Evolutionary conservation across 2,329 filamentous ascomycete species (phyloP).

Genomic region (Ceratocystis eucalypticola): DNA sequence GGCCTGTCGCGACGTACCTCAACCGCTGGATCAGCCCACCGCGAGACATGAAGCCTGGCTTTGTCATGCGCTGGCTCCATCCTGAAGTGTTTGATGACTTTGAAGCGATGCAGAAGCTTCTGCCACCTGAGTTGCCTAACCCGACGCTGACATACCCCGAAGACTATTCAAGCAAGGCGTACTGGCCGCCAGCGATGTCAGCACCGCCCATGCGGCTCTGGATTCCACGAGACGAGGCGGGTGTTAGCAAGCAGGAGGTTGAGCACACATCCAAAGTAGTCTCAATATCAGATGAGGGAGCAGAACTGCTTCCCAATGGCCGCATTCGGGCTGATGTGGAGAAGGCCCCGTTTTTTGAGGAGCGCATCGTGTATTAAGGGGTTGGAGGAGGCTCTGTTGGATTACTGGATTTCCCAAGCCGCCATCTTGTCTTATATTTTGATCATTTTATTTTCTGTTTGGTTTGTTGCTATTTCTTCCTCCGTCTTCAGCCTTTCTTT

Average conservation of each 20-base stretch:
- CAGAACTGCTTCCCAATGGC: slow-evolving; percentile 41
- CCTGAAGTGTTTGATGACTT: slow-evolving; percentile 69
- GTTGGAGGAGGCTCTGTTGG: background rate
- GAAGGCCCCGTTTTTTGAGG: slow-evolving; percentile 28
- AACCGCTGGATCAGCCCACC: slow-evolving; percentile 24
- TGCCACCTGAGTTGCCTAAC: slow-evolving; percentile 21
- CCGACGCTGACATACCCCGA: slow-evolving; percentile 34
- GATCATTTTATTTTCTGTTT: too few species aligned
- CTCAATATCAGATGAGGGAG: slow-evolving; percentile 59
- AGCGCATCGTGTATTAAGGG: slow-evolving; percentile 29
- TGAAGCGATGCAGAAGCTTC: slow-evolving; percentile 31
- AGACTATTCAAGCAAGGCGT: slow-evolving; percentile 50
- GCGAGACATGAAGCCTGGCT: slow-evolving; percentile 29
- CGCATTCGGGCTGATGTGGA: slow-evolving; percentile 28
- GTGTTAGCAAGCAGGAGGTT: slow-evolving; percentile 59
- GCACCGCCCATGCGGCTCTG: slow-evolving; percentile 52
- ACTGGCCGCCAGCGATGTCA: slow-evolving; percentile 56
- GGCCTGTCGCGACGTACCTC: slow-evolving; percentile 23
- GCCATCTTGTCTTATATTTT: too few species aligned
- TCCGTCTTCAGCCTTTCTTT: background rate
- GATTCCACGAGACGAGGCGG: slow-evolving; percentile 59
- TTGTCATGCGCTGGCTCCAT: slow-evolving; percentile 56
- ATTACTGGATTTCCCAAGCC: background rate
- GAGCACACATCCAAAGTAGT: slow-evolving; percentile 52
- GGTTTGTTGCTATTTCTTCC: background rate